Base-by-base conservation (phyloP, 164 flowering plant genomes). In the Magnolia kwangsiensis region DNA sequence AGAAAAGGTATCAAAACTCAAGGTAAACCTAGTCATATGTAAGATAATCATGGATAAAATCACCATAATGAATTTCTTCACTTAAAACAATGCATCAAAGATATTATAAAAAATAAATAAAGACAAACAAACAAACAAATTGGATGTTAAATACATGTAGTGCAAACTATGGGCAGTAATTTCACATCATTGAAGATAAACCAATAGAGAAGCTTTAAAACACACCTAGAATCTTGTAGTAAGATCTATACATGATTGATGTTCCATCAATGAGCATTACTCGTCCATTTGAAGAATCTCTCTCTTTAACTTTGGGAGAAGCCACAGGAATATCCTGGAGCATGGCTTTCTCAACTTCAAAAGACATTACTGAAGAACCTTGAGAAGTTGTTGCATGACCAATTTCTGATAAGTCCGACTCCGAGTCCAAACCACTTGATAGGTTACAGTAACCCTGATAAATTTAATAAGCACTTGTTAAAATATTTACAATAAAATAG, bases 231-330 rank as follows among this genome's bases (percentile, higher is more conserved):
- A 95, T 90, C 84, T 87, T 92, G 87, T 83, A 95, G 81, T 95
- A 95, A 37, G 98, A 93, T 82, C 97, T 87, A 75, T 93, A 93
- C 8, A 95, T 89, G 67, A 91, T 72, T 27, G 98, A 82, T 71
- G 96, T 95, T 27, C 98, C 98, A 88, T 95, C 98, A 79, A 95
- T 85, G 18, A 95, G 94, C 97, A 95, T 95, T 51, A 95, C 89
- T 84, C 95, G 87, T 51, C 91, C 92, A 80, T 84, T 80, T 29
- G 85, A 85, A 65, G 87, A 51, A 71, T 63, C 81, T 72, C 58
- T 74, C 27, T 80, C 83, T 68, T 74, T 66, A 63, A 31, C 19
- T 37, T 83, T 78, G 72, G 66, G 69, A 23, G 84, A 63, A 79
- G 79, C 78, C 63, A 76, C 16, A 2, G 45, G 63, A 18, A 59